Percentiles rank a stretch among this genome's conserved stretches.
Evolutionary conservation across 768 basidiomycete genomes (phyloP).

Genomic region (Erythrobasidium yunnanense): DNA sequence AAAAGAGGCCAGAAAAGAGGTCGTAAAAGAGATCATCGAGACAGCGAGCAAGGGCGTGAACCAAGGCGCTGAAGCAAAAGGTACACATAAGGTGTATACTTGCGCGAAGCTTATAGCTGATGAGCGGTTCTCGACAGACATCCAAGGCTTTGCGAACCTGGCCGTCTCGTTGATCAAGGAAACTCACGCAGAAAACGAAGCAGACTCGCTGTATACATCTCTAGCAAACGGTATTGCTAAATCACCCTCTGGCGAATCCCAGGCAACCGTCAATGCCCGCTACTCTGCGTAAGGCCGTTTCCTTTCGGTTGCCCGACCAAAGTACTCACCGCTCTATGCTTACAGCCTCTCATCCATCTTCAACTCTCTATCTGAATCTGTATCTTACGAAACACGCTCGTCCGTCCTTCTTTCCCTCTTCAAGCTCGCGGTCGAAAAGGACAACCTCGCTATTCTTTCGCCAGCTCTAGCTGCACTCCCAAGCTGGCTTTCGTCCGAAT

Average conservation of each 20-base stretch:
- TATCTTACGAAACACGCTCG: not conserved
- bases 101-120: no score
- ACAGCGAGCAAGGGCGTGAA: not conserved
- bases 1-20: slow-evolving; percentile 4
- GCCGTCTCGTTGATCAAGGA: slow-evolving; percentile 1
- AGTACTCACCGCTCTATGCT: not conserved
- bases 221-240: not conserved
- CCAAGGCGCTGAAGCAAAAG: slow-evolving; percentile 17
- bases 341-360: slow-evolving; percentile 22
- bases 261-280: slow-evolving; percentile 2
- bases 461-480: slow-evolving; percentile 1
- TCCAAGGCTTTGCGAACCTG: slow-evolving; percentile 22
- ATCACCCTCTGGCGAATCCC: not conserved
- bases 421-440: slow-evolving; percentile 3
- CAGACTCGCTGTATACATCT: not conserved
- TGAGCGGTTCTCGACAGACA: no score
- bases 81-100: no score
- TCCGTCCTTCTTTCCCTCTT: slow-evolving; percentile 13
- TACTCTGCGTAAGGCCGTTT: slow-evolving; percentile 21
- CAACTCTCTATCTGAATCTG: slow-evolving; percentile 15
- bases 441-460: slow-evolving; percentile 8
- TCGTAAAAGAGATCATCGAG: slow-evolving; percentile 1
- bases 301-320: not conserved
- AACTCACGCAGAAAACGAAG: slow-evolving; percentile 4
- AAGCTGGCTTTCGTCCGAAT: slow-evolving; percentile 13